Percentiles rank a stretch among this genome's conserved stretches.
These are phyloP conservation scores for Lactarius trivialis DNA, from an alignment of 768 basidiomycete species.

Conservation along the genomic window DNA sequence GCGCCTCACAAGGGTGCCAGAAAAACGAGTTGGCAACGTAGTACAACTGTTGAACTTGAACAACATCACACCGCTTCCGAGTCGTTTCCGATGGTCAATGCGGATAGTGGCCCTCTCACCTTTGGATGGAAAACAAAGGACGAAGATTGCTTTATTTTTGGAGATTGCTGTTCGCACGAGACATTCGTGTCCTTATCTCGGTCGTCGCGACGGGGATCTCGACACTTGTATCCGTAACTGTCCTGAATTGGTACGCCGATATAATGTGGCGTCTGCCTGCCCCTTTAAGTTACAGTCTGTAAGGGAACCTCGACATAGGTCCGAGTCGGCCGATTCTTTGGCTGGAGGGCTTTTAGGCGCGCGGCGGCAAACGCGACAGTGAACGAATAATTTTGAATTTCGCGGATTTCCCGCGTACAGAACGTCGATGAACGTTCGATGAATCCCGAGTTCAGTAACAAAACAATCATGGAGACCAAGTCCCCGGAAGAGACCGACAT, in stretches of 20 bases:
- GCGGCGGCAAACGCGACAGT: not conserved
- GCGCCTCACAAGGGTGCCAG: not conserved
- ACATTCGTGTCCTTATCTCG: not conserved
- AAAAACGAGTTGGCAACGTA: not conserved
- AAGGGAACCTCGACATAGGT: not conserved
- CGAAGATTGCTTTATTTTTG: not conserved
- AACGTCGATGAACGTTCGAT: not conserved
- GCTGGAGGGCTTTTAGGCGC: not conserved
- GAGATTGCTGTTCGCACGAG: not conserved
- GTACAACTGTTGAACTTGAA: not conserved
- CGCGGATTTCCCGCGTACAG: not conserved
- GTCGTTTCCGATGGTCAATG: not conserved
- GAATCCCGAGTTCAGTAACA: not conserved
- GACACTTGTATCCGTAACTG: not conserved
- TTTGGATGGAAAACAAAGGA: not conserved
- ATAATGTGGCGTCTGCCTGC: not conserved
- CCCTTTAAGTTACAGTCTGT: not conserved
- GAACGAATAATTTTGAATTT: not conserved
- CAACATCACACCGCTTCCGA: not conserved
- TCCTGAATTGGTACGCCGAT: not conserved
- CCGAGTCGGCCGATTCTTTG: not conserved
- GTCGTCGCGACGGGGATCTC: not conserved
- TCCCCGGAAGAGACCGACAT: not conserved
- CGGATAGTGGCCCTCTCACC: not conserved
- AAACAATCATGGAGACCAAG: not conserved